These are phyloP conservation scores for Hortiboletus campestris DNA, from an alignment of 768 basidiomycete species.

Conservation along the genomic window DNA sequence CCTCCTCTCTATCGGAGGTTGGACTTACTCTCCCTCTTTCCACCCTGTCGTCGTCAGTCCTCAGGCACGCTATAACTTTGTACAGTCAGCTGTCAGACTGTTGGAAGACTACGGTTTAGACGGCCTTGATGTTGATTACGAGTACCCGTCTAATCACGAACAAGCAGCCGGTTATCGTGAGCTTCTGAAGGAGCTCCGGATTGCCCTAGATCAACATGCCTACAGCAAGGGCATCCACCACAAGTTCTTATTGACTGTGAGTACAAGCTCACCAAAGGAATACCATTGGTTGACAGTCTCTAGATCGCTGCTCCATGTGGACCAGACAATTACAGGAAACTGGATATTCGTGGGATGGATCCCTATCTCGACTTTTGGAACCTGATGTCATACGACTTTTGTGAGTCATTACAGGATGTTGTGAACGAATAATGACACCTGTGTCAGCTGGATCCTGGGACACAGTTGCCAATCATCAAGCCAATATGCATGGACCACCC, in stretches of 20 bases:
- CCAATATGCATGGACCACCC: constrained; percentile 71
- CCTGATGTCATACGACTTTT: constrained; percentile 90
- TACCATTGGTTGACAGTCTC: constrained; percentile 1
- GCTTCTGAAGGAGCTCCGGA: constrained; percentile 73
- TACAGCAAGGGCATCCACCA: constrained; percentile 56
- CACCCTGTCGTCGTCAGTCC: constrained; percentile 75
- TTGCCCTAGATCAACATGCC: constrained; percentile 74
- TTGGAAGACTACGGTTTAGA: constrained; percentile 93
- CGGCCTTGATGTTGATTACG: constrained; percentile 90
- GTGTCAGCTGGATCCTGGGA: constrained; percentile 75
- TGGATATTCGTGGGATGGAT: constrained; percentile 84
- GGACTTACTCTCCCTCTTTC: constrained; percentile 89
- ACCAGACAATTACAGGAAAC: constrained; percentile 75
- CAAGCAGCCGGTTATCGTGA: constrained; percentile 84
- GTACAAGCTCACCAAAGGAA: constrained; percentile 22
- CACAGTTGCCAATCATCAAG: constrained; percentile 72
- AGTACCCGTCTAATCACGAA: constrained; percentile 77
- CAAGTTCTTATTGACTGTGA: constrained; percentile 72
- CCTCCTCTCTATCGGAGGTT: constrained; percentile 90
- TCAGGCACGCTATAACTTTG: constrained; percentile 67
- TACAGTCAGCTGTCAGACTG: constrained; percentile 71
- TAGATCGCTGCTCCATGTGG: constrained; percentile 95
- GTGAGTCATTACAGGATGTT: constrained; percentile 37
- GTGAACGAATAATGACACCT: constrained; percentile 9
- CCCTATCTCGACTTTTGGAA: constrained; percentile 93